Evolutionary conservation across 169 alveolate genomes (phyloP).

Genomic region (Plasmodium malariae): DNA sequence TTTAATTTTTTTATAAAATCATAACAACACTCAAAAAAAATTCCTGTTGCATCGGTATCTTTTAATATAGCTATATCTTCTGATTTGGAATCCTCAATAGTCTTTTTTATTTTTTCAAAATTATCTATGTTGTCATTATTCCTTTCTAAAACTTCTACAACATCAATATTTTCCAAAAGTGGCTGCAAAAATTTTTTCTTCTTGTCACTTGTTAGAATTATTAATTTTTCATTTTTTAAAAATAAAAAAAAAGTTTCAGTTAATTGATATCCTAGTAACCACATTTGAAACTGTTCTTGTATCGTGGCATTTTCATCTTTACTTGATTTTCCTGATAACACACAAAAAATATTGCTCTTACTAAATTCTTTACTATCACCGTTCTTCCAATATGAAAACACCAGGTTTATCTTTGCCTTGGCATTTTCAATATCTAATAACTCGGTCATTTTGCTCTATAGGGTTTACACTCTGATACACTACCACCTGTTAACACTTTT

Average conservation of each 20-base stretch:
- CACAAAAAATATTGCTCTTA: slow-evolving; percentile 33
- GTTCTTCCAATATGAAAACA: slow-evolving; percentile 54
- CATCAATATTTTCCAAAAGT: slow-evolving; percentile 13
- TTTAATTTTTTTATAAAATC: slow-evolving; percentile 29
- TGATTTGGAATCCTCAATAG: not conserved
- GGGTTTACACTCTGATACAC: no score
- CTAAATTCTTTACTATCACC: slow-evolving; percentile 6
- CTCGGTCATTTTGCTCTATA: slow-evolving; percentile 43
- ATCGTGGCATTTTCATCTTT: slow-evolving; percentile 67
- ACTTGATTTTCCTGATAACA: slow-evolving; percentile 58
- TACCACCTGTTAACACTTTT: no score
- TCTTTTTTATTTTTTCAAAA: slow-evolving; percentile 33
- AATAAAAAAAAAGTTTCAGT: slow-evolving; percentile 91
- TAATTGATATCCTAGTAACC: slow-evolving; percentile 93
- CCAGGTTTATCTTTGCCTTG: slow-evolving; percentile 33
- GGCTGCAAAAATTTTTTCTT: slow-evolving; percentile 81
- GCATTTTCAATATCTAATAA: slow-evolving; percentile 52
- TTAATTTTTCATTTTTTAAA: slow-evolving; percentile 83
- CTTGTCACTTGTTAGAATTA: slow-evolving; percentile 90
- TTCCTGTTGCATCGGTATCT: slow-evolving; percentile 67
- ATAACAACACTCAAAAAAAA: slow-evolving; percentile 55
- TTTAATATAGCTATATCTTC: slow-evolving; percentile 43
- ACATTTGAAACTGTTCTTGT: slow-evolving; percentile 82
- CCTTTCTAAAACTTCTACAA: slow-evolving; percentile 44
- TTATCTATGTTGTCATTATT: slow-evolving; percentile 31